Evolutionary conservation across 768 basidiomycete genomes (phyloP), one percentile per base, ranked within the genome.

Genomic region (Naganishia vishniacii): DNA sequence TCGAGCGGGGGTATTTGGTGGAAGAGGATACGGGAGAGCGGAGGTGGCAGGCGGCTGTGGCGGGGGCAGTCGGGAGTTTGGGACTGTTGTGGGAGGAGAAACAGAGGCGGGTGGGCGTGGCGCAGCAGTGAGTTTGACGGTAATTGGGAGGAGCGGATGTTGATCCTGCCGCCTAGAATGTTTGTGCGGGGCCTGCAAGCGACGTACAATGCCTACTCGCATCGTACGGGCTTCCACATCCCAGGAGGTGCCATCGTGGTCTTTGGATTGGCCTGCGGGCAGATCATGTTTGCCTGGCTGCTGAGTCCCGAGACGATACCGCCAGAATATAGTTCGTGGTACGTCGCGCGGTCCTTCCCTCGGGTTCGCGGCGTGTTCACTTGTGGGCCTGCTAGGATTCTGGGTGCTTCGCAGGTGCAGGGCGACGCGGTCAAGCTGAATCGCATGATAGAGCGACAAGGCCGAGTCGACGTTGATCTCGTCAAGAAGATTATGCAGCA

Each of bases 161-260:
- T 11, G 11, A 12, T 13, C 48, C 48, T 26, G 15, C 48, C n/a
- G 46, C 18, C 8, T 29, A 77, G 75, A 53, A 72, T 77, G 73
- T 75, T 77, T 37, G 75, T 77, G 4, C 70, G 91, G 48, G 92
- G 93, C 2, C 80, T 97, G 7, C 93, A 97, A 75, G 92, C 90
- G 1, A 84, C 86, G 0, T 94, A 88, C 74, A 94, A 93, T 71
- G 82, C 84, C 8, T 86, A 85, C 69, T 84, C 89, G 1, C 81
- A 81, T 1, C 83, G 83, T 68, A 83, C 83, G 31, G 84, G 84
- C 31, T 81, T 92, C 46, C 79, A 79, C 46, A 81, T 97, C 16
- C 92, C 91, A 0, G 81, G 91, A 73, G 93, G 93, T 4, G 88
- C 87, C 49, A 83, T 89, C 0, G 74, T 93, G 8, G 82, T 94